A percentile compares a stretch with the other conserved stretches of the same genome.
Evolutionary conservation across 129 eudicot genomes (phyloP).

Genomic region (Lonicera japonica): DNA sequence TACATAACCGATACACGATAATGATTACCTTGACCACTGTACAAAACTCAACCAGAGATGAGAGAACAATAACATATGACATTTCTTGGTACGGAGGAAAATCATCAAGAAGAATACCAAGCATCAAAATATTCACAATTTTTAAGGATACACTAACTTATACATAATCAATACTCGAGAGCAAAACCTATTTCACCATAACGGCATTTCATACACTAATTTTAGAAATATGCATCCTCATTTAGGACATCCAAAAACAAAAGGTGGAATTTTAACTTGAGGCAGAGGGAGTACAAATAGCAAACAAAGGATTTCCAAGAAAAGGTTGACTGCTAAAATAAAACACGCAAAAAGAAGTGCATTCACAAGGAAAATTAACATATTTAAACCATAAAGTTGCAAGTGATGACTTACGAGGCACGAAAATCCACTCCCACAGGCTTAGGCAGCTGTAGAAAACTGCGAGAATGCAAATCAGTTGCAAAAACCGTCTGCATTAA

Average conservation of each 20-base stretch:
- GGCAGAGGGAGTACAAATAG: neutral
- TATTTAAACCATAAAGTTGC: neutral
- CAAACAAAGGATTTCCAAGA: neutral
- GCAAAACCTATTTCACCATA: too few species aligned
- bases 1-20: too few species aligned
- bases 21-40: too few species aligned
- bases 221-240: neutral
- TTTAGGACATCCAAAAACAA: too few species aligned
- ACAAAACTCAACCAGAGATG: too few species aligned
- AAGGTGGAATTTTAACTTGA: too few species aligned
- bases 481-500: constrained; percentile 78
- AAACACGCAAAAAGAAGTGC: neutral
- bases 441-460: constrained; percentile 80
- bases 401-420: constrained; percentile 73
- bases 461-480: constrained; percentile 89
- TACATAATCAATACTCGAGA: too few species aligned
- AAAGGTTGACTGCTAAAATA: neutral
- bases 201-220: too few species aligned
- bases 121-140: neutral
- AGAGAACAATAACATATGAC: too few species aligned
- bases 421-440: constrained; percentile 97
- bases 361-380: neutral
- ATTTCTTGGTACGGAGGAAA: too few species aligned
- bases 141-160: too few species aligned
- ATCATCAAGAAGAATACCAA: too few species aligned